These are phyloP conservation scores for Neocucurbitaria cava DNA, from an alignment of 2,329 filamentous ascomycete species.

Conservation along the genomic window DNA sequence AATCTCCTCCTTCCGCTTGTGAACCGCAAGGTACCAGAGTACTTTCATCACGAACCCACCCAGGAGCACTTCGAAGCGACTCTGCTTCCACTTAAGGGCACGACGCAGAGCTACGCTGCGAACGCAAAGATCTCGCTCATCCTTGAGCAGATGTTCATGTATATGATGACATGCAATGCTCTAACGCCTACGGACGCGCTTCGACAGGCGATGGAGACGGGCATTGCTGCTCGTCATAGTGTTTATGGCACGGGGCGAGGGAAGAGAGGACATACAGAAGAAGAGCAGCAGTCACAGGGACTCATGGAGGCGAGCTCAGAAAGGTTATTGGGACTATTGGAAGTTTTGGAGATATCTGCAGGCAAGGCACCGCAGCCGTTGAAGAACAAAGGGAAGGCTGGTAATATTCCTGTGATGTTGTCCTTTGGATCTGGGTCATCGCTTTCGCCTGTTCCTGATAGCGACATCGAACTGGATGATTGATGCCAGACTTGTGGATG, in stretches of 20 bases:
- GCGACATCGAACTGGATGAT: constrained; percentile 21
- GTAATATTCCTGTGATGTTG: constrained; percentile 5
- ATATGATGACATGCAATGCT: constrained; percentile 34
- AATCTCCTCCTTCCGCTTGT: constrained; percentile 41
- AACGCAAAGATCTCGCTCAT: constrained; percentile 47
- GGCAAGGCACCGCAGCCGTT: constrained; percentile 16
- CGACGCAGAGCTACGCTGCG: constrained; percentile 34
- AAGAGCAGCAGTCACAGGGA: constrained; percentile 46
- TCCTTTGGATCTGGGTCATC: constrained; percentile 31
- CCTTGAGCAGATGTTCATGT: constrained; percentile 42
- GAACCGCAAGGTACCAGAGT: constrained; percentile 32
- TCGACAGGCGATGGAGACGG: constrained; percentile 57
- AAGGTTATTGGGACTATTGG: constrained; percentile 44
- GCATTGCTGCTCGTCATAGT: constrained; percentile 59
- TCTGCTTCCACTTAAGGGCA: constrained; percentile 33
- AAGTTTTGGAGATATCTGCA: constrained; percentile 36
- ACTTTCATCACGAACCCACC: constrained; percentile 27
- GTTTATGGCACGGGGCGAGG: constrained; percentile 54
- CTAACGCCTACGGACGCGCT: constrained; percentile 42
- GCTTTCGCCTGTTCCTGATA: constrained; percentile 33
- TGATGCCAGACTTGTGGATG: neutral
- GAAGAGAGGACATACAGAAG: constrained; percentile 47
- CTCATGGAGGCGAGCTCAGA: constrained; percentile 44
- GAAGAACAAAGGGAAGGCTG: constrained; percentile 2
- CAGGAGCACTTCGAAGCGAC: constrained; percentile 39